Evolutionary conservation across 108 stramenopile genomes (phyloP), one percentile per base, ranked within the genome.

Genomic region (Nitzschia sp.): DNA sequence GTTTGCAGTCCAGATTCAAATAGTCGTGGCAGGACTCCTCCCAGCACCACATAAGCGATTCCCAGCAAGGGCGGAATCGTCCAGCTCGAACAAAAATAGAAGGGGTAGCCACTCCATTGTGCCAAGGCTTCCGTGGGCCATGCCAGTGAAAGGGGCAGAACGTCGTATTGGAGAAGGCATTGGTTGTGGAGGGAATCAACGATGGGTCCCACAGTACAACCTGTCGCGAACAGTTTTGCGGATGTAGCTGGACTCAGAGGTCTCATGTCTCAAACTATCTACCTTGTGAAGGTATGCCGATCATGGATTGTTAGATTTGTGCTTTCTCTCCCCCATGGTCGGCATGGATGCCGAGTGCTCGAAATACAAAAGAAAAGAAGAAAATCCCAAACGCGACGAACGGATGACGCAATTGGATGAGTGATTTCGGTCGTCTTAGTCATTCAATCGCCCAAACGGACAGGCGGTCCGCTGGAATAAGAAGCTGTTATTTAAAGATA

Each of bases 141-240:
- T 46, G 68, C 1, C 1, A 89, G 3, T 49, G 75, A 65, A 23
- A 93, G 79, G 24, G 89, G 87, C 19, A 79, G 73, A 11, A 81
- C 38, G 38, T 89, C 77, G 48, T 93, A 93, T 2, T 71, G 46
- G 1, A 93, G 75, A 9, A 93, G 83, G 58, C 89, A 88, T 79
- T 93, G 89, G 66, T 93, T 93, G 77, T 93, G 92, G 11, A 93
- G 59, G 5, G 86, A 86, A 64, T 93, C 92, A 0, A 93, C 92
- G 0, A 93, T 33, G 17, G 92, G 89, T 11, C 89, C 92, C 19
- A 90, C 60, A 0, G 83, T 83, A 19, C 75, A 71, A 5, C 92
- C 92, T 1, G 76, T 77, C 3, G 72, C 36, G 54, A 88, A 88
- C 1, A 93, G 67, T 29, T 81, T 79, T 15, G 55, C 75, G 46